Evolutionary conservation across 768 basidiomycete genomes (phyloP).

Genomic region (Kwoniella newhampshirensis): DNA sequence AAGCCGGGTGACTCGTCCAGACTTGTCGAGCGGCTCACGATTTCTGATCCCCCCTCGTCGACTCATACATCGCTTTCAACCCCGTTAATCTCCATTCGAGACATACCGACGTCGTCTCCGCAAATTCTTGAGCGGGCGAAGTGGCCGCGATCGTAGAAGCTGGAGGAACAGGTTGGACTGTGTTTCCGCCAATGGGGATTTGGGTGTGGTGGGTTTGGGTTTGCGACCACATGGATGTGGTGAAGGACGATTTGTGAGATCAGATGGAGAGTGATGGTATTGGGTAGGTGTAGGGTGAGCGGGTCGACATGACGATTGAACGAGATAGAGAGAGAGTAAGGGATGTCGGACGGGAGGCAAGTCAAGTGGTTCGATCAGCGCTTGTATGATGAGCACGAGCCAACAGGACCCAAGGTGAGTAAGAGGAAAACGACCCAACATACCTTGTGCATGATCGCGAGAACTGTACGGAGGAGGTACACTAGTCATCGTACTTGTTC

Average conservation of each 20-base stretch:
- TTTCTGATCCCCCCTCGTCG: constrained; percentile 59
- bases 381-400: too few relatives aligned
- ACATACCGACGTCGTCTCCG: constrained; percentile 49
- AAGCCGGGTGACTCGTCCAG: too few relatives aligned
- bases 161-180: constrained; percentile 23
- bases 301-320: not conserved
- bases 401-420: too few relatives aligned
- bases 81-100: constrained; percentile 74
- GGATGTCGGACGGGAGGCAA: not conserved
- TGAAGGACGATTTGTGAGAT: not conserved
- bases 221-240: too few relatives aligned
- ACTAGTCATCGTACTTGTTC: constrained; percentile 18
- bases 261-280: not conserved
- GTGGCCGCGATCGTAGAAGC: constrained; percentile 1
- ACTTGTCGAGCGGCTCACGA: too few relatives aligned
- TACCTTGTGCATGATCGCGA: constrained; percentile 33
- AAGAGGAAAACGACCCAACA: too few relatives aligned
- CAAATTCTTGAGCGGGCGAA: constrained; percentile 36
- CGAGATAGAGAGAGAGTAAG: too few relatives aligned
- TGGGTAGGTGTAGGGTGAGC: not conserved
- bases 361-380: not conserved
- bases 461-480: constrained; percentile 25
- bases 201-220: not conserved
- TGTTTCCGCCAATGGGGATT: not conserved
- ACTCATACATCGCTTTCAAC: constrained; percentile 71